Evolutionary conservation across 2,329 filamentous ascomycete species (phyloP).

Genomic region (Amylocarpus encephaloides): DNA sequence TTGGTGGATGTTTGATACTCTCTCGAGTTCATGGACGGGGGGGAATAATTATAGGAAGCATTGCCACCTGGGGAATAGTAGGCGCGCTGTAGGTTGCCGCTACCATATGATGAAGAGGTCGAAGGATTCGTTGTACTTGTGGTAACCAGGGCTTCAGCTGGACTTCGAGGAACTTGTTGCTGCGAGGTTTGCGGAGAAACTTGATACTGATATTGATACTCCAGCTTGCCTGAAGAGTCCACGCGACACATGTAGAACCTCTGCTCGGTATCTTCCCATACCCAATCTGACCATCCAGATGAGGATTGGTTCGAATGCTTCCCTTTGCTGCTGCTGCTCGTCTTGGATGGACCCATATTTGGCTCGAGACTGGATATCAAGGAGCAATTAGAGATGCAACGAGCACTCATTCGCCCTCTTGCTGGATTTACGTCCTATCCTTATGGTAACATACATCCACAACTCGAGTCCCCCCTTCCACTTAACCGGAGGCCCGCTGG

Average conservation of each 20-base stretch:
- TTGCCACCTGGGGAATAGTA: neutral
- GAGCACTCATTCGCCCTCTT: neutral
- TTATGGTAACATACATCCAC: too few relatives aligned
- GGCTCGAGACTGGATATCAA: neutral
- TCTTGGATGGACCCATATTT: conserved; percentile 8
- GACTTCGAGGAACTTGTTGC: conserved; percentile 4
- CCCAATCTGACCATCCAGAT: conserved; percentile 11
- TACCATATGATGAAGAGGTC: neutral
- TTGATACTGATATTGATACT: conserved; percentile 2
- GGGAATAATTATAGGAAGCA: neutral
- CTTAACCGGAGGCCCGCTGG: too few relatives aligned
- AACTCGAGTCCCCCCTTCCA: too few relatives aligned
- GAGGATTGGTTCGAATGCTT: conserved; percentile 8
- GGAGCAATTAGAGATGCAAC: neutral
- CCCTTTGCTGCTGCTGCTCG: conserved; percentile 10
- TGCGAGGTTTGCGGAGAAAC: conserved; percentile 1
- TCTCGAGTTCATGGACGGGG: neutral
- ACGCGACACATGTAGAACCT: conserved; percentile 6
- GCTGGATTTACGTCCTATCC: neutral
- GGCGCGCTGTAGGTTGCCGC: neutral
- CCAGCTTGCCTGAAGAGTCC: neutral
- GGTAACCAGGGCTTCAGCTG: neutral
- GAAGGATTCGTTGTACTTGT: neutral
- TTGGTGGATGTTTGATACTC: neutral
- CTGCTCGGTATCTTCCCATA: conserved; percentile 9